Base-by-base conservation (phyloP, 1,284 basidiomycete species). In the Xerocomus nothofagi region DNA sequence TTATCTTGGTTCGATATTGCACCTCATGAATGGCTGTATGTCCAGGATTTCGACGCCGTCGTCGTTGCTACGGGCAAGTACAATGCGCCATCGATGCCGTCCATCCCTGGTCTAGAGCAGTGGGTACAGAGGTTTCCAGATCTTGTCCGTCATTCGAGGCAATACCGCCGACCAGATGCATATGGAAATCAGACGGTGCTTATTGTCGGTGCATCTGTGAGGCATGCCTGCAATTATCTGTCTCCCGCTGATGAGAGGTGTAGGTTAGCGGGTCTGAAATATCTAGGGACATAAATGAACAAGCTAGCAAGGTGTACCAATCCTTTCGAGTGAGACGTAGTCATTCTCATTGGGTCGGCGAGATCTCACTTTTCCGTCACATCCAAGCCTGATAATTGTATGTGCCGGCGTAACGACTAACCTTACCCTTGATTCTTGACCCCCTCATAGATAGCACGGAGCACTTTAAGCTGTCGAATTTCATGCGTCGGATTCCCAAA, bases 151-250 rank as follows among this genome's bases (percentile, higher is more conserved):
- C 79, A 80, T 51, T 74, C 77, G 3, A 65, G 73, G 23, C 72
- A 73, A 31, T 80, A 80, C 53, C 65, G 77, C 1, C 61, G 57
- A 30, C 77, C 77, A 2, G 68, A 75, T 31, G 39, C 55, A 0
- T 75, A 69, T 40, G 43, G 48, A 4, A 70, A 71, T 42, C 60
- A 75, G 56, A 77, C 68, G 3, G 73, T 80, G 0, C 66, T 80
- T 4, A 64, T 80, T 37, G 66, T 80, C 24, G 78, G 78, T 15
- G 72, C 73, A 39, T 40, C 56, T 7, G 59, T 59, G 46, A 5
- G 49, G 1, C 20, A 11, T 8, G 1, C 6, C 2, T 21, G 3
- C 0, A 8, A 15, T 18, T 0, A 1, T 27, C 6, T 33, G 21
- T 1, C 7, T 30, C 23, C 14, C n/a, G 4, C 18, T 60, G n/a